Percentiles rank a stretch among this genome's conserved stretches.
phyloP scores from a whole-genome alignment of 2,329 filamentous ascomycete species.

The Stagonosporopsis rhizophila region DNA sequence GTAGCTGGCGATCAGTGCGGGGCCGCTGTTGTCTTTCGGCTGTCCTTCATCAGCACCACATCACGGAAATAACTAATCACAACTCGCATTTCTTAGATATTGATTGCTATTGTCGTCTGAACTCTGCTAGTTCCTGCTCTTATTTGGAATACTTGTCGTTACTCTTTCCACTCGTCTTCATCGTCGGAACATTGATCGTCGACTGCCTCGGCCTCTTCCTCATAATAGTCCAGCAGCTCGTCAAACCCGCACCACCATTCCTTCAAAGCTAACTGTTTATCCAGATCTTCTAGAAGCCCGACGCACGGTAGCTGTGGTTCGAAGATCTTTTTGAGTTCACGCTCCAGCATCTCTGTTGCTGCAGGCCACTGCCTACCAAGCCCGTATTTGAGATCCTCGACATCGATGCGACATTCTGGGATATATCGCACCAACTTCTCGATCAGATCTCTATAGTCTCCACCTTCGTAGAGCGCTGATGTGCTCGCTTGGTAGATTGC shows the following conservation, averaged over 20 bases:
- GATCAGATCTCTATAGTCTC: neutral
- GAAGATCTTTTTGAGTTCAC: slow-evolving; percentile 4
- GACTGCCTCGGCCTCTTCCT: neutral
- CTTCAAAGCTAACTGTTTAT: neutral
- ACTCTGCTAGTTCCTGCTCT: too few relatives aligned
- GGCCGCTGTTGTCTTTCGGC: neutral
- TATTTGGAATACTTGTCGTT: too few relatives aligned
- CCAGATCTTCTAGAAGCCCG: neutral
- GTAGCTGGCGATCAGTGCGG: slow-evolving; percentile 11
- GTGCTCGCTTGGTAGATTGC: neutral
- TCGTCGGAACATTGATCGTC: neutral
- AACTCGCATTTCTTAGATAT: neutral
- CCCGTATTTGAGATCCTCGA: neutral
- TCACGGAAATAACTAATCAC: slow-evolving; percentile 2
- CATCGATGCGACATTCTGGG: neutral
- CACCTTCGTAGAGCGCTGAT: neutral
- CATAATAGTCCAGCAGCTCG: neutral
- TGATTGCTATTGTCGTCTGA: neutral
- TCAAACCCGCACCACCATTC: neutral
- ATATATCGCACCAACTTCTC: neutral
- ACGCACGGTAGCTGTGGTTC: neutral
- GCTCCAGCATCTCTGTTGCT: slow-evolving; percentile 5
- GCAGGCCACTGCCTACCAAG: slow-evolving; percentile 2
- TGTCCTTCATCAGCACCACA: slow-evolving; percentile 3
- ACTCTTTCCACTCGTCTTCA: neutral